phyloP scores from a whole-genome alignment of 2,329 filamentous ascomycete genomes.

The Pseudogymnoascus sp. region DNA sequence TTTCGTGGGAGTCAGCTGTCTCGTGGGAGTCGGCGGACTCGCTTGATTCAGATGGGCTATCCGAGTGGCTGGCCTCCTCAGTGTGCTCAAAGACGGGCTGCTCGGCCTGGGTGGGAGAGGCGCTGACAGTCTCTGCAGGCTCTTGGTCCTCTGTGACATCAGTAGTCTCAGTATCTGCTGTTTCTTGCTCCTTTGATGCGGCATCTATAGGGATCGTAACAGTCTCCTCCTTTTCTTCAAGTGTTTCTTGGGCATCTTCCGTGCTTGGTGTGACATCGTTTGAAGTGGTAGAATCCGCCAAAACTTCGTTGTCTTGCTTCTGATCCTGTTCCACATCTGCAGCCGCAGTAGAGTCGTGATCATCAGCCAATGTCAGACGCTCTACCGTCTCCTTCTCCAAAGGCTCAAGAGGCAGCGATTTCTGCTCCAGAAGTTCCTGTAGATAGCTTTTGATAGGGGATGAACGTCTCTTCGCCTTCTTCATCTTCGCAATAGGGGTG shows the following conservation, averaged over 20 bases:
- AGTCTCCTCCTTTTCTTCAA: background rate
- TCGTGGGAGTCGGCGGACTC: background rate
- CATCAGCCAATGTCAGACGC: background rate
- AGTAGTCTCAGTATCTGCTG: background rate
- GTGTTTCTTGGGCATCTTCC: background rate
- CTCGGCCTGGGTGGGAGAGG: background rate
- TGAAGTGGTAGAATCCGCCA: background rate
- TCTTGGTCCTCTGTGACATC: background rate
- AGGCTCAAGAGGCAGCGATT: background rate
- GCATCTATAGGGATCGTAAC: background rate
- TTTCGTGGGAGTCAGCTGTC: background rate
- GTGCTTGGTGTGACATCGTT: background rate
- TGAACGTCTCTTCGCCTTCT: constrained; percentile 5
- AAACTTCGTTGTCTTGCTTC: background rate
- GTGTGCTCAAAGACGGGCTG: background rate
- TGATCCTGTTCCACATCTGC: background rate
- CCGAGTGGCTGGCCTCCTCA: background rate
- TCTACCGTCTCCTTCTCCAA: background rate
- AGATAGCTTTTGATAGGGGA: constrained; percentile 13
- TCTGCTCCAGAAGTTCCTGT: constrained; percentile 1
- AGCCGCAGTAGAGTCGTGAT: background rate
- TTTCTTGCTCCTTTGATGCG: background rate
- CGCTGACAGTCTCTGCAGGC: background rate
- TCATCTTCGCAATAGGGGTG: constrained; percentile 7
- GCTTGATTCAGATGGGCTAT: background rate